These are phyloP conservation scores for Echria macrotheca DNA, from an alignment of 495 filamentous ascomycete genomes.

Conservation along the genomic window DNA sequence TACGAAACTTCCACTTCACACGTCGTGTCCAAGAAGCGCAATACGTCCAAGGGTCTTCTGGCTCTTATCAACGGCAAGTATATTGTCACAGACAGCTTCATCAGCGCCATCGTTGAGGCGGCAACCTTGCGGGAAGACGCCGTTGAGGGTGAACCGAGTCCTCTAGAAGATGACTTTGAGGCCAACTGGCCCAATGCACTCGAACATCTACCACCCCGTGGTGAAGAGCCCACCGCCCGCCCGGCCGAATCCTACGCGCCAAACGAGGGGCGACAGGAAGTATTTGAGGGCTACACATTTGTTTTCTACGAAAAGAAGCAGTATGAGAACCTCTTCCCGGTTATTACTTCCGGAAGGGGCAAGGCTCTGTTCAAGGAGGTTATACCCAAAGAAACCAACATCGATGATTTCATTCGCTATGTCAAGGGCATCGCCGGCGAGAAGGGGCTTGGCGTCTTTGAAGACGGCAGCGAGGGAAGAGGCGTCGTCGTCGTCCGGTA, in stretches of 20 bases:
- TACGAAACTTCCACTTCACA: constrained; percentile 78
- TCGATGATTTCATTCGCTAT: constrained; percentile 71
- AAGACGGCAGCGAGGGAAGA: constrained; percentile 56
- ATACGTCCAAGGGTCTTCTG: constrained; percentile 79
- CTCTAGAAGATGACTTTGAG: constrained; percentile 80
- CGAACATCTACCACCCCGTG: constrained; percentile 65
- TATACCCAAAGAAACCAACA: constrained; percentile 57
- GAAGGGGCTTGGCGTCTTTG: constrained; percentile 59
- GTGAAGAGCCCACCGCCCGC: constrained; percentile 64
- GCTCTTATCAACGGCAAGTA: constrained; percentile 79
- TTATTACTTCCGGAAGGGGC: constrained; percentile 74
- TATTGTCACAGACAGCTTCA: constrained; percentile 72
- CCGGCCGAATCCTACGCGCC: constrained; percentile 63
- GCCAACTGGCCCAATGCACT: constrained; percentile 70
- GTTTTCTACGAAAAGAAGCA: constrained; percentile 79
- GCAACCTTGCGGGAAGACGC: constrained; percentile 51
- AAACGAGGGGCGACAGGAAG: constrained; percentile 53
- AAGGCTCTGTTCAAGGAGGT: constrained; percentile 68
- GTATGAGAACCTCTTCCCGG: constrained; percentile 65
- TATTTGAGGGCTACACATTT: constrained; percentile 87
- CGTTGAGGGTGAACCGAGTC: constrained; percentile 53
- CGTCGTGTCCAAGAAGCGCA: constrained; percentile 82
- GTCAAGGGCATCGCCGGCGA: constrained; percentile 69
- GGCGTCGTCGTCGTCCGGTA: constrained; percentile 78
- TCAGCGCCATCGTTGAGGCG: constrained; percentile 61